phyloP scores from a whole-genome alignment of 441 rosid genomes.

The Theobroma grandiflorum region DNA sequence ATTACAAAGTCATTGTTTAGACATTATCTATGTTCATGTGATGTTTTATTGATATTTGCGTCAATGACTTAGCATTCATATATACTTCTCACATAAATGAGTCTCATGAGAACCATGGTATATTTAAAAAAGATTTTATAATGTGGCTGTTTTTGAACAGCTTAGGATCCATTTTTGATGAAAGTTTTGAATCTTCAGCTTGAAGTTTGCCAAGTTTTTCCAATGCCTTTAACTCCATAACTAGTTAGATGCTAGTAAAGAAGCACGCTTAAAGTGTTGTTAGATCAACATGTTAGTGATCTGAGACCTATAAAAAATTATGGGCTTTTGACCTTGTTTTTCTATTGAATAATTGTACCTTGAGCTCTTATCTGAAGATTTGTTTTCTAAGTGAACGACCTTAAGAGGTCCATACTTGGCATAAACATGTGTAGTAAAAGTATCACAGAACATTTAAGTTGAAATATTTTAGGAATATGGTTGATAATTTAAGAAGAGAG shows the following conservation, averaged over 20 bases:
- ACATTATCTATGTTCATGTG: neutral
- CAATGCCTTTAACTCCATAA: neutral
- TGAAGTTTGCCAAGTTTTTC: neutral
- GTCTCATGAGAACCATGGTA: neutral
- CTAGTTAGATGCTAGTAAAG: neutral
- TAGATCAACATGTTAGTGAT: neutral
- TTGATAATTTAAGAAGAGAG: neutral
- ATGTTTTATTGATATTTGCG: neutral
- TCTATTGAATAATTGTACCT: neutral
- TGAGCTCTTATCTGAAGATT: neutral
- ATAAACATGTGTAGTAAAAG: neutral
- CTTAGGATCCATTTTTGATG: neutral
- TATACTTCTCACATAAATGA: neutral
- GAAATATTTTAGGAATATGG: neutral
- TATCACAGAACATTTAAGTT: neutral
- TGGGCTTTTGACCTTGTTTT: neutral
- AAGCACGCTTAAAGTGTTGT: neutral
- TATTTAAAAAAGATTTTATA: neutral
- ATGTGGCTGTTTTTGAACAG: neutral
- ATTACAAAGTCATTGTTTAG: neutral
- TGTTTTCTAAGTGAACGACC: neutral
- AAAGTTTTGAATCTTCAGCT: neutral
- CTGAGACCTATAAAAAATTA: neutral
- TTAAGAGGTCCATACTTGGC: neutral
- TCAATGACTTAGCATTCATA: neutral